Conservation (phyloP, 176 grass and related monocot genomes). For the Rhynchospora pubera region DNA sequence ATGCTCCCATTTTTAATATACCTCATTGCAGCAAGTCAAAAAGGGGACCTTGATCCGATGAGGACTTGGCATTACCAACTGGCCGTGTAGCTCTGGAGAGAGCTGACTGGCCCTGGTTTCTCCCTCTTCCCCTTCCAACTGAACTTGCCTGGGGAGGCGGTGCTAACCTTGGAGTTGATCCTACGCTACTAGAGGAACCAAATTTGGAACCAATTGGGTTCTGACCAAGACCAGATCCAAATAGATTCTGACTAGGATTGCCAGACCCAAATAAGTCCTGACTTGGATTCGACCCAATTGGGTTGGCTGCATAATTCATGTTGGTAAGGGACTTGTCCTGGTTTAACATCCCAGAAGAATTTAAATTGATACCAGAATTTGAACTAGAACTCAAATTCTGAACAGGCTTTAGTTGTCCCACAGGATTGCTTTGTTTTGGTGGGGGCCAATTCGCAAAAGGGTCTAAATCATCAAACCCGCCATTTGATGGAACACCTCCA, state of each 20-base stretch:
- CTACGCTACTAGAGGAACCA: constrained; percentile 20
- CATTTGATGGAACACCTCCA: constrained; percentile 26
- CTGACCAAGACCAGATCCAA: constrained; percentile 23
- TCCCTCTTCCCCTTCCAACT: constrained; percentile 81
- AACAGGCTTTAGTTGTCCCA: constrained; percentile 31
- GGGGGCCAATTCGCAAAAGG: constrained; percentile 98
- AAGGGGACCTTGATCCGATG: constrained; percentile 55
- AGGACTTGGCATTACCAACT: constrained; percentile 31
- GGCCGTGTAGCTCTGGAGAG: constrained; percentile 54
- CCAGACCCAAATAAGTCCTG: not conserved
- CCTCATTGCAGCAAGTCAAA: constrained; percentile 76
- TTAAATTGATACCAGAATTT: constrained; percentile 30
- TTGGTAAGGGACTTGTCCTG: constrained; percentile 33
- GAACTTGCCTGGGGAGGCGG: constrained; percentile 63
- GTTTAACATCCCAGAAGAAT: constrained; percentile 39
- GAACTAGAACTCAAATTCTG: constrained; percentile 29
- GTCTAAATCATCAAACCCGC: constrained; percentile 61
- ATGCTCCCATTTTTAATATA: not conserved
- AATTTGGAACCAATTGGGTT: constrained; percentile 11
- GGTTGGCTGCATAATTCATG: constrained; percentile 26
- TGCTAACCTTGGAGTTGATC: constrained; percentile 51
- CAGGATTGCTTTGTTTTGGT: constrained; percentile 42
- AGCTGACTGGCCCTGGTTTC: constrained; percentile 75
- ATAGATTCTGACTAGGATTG: constrained; percentile 12
- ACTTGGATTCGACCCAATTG: constrained; percentile 25